These are phyloP conservation scores for Metschnikowia koreensis DNA, from an alignment of 805 yeast species.

Conservation along the genomic window DNA sequence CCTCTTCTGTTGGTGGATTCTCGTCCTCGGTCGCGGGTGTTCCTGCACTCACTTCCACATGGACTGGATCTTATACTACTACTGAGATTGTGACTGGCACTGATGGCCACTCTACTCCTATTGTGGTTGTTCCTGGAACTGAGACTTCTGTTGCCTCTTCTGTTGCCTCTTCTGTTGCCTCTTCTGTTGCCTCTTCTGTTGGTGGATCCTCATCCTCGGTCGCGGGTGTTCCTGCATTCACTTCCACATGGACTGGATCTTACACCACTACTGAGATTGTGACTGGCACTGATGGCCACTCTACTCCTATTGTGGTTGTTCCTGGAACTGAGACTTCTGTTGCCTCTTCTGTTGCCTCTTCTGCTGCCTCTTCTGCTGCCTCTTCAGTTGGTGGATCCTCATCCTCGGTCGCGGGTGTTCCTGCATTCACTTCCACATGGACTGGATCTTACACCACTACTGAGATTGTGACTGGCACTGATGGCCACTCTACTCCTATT, in stretches of 20 bases:
- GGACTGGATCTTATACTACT: conserved; percentile 1
- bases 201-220: too few species aligned
- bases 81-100: background rate
- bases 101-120: background rate
- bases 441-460: background rate
- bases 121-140: background rate
- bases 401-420: background rate
- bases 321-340: background rate
- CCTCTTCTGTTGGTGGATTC: too few species aligned
- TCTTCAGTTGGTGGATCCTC: background rate
- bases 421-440: background rate
- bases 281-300: background rate
- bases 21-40: background rate
- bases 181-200: background rate
- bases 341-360: background rate
- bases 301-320: background rate
- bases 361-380: background rate
- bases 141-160: background rate
- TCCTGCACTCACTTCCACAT: background rate
- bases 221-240: background rate
- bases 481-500: background rate
- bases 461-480: background rate
- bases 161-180: background rate
- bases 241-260: background rate
- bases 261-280: background rate